phyloP scores from a whole-genome alignment of 805 yeast species.

The Schizosaccharomyces lindneri region DNA sequence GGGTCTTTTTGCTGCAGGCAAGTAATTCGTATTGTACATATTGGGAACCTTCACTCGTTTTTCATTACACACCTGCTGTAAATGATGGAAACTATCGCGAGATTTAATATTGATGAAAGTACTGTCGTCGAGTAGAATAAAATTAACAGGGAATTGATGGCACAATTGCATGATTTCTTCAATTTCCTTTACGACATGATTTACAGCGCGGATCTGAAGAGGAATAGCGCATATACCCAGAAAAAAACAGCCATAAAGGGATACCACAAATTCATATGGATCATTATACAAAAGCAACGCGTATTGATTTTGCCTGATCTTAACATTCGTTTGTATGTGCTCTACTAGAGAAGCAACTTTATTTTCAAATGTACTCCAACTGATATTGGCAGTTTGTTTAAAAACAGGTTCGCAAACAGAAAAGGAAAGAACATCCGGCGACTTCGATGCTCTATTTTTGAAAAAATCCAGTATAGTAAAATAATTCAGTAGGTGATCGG shows the following conservation, averaged over 20 bases:
- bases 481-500: conserved; percentile 52
- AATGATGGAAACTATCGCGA: conserved; percentile 33
- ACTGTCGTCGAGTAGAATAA: conserved; percentile 55
- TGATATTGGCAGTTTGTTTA: conserved; percentile 25
- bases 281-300: conserved; percentile 66
- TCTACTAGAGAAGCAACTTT: conserved; percentile 51
- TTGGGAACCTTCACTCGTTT: conserved; percentile 10
- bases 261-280: conserved; percentile 63
- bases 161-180: conserved; percentile 38
- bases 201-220: conserved; percentile 40
- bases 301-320: conserved; percentile 38
- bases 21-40: neutral
- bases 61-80: conserved; percentile 21
- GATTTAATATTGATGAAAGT: conserved; percentile 42
- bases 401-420: conserved; percentile 17
- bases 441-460: conserved; percentile 48
- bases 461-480: conserved; percentile 44
- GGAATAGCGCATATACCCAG: conserved; percentile 69
- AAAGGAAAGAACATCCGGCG: conserved; percentile 62
- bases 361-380: conserved; percentile 66
- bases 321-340: conserved; percentile 41
- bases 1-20: neutral
- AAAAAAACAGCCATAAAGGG: conserved; percentile 63
- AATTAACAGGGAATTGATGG: conserved; percentile 44
- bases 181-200: conserved; percentile 46